phyloP scores from a whole-genome alignment of 2,329 filamentous ascomycete species.

The Diplodia mutila region DNA sequence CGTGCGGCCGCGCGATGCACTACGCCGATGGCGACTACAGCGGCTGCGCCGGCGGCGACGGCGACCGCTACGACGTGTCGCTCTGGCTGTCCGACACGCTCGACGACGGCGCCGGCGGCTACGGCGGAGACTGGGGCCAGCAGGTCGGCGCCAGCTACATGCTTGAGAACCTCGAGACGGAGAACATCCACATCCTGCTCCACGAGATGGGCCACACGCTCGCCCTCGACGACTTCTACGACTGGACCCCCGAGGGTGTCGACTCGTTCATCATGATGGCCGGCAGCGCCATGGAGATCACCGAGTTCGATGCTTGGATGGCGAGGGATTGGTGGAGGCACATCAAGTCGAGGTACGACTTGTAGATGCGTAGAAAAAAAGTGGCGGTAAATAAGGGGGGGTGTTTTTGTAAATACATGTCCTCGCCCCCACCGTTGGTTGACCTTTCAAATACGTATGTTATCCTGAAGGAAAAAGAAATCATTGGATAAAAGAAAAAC shows the following conservation, averaged over 20 bases:
- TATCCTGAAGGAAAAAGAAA: not conserved
- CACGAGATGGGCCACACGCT: conserved; percentile 40
- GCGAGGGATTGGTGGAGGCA: conserved; percentile 53
- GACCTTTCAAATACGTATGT: not conserved
- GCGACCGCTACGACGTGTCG: conserved; percentile 43
- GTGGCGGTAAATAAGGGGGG: not conserved
- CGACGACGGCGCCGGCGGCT: conserved; percentile 48
- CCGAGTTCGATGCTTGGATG: conserved; percentile 58
- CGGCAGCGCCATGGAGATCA: conserved; percentile 48
- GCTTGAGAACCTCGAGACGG: conserved; percentile 43
- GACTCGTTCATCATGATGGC: conserved; percentile 53
- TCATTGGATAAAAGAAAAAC: not conserved
- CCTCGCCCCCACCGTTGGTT: not conserved
- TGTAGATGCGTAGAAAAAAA: not conserved
- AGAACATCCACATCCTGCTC: conserved; percentile 52
- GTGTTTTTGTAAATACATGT: not conserved
- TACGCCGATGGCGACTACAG: conserved; percentile 47
- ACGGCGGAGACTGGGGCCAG: conserved; percentile 55
- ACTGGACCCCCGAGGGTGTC: conserved; percentile 51
- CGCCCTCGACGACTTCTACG: conserved; percentile 43
- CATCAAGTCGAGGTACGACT: conserved; percentile 33
- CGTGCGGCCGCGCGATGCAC: conserved; percentile 53
- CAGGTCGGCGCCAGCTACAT: conserved; percentile 51
- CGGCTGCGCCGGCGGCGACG: conserved; percentile 45
- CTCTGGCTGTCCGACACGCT: conserved; percentile 55